A percentile compares a stretch with the other conserved stretches of the same genome.
Conservation (phyloP, 2,329 filamentous ascomycete genomes). For the Ophiostoma pallidulum region DNA sequence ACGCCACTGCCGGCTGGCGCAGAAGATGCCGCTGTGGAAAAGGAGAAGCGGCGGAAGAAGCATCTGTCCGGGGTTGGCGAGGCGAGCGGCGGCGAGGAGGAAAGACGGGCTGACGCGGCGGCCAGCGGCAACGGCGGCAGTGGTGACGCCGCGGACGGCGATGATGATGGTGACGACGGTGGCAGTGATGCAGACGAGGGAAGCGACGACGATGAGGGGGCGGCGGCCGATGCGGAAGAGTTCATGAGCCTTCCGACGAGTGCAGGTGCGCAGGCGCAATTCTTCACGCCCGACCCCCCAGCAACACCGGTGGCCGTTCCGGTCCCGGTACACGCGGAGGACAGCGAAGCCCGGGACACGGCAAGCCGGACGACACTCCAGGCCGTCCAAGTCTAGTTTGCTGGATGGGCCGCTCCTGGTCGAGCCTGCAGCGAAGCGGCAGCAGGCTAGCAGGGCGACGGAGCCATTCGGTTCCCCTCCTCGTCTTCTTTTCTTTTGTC, state of each 20-base stretch:
- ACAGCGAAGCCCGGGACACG: background rate
- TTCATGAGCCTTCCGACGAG: slow-evolving; percentile 23
- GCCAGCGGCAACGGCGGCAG: slow-evolving; percentile 22
- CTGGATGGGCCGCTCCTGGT: background rate
- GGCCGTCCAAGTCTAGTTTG: slow-evolving; percentile 6
- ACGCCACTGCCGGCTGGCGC: slow-evolving; percentile 44
- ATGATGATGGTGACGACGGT: slow-evolving; percentile 10
- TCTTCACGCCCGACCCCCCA: slow-evolving; percentile 34
- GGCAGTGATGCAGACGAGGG: background rate
- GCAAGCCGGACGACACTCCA: slow-evolving; percentile 1
- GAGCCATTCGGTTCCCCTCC: too few species aligned
- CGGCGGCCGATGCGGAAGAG: slow-evolving; percentile 20
- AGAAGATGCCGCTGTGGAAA: slow-evolving; percentile 27
- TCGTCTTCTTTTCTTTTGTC: too few species aligned
- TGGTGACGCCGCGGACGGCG: background rate
- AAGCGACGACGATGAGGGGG: background rate
- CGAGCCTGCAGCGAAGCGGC: too few species aligned
- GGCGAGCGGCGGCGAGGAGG: slow-evolving; percentile 7
- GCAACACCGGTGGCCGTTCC: slow-evolving; percentile 20
- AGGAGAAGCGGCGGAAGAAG: slow-evolving; percentile 17
- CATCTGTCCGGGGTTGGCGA: slow-evolving; percentile 11
- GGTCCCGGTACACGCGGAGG: background rate
- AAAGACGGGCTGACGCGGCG: slow-evolving; percentile 14
- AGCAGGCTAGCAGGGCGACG: too few species aligned
- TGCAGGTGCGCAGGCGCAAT: slow-evolving; percentile 25